A percentile compares a stretch with the other conserved stretches of the same genome.
phyloP scores from a whole-genome alignment of 805 yeast species.

The Metschnikowia lunata region DNA sequence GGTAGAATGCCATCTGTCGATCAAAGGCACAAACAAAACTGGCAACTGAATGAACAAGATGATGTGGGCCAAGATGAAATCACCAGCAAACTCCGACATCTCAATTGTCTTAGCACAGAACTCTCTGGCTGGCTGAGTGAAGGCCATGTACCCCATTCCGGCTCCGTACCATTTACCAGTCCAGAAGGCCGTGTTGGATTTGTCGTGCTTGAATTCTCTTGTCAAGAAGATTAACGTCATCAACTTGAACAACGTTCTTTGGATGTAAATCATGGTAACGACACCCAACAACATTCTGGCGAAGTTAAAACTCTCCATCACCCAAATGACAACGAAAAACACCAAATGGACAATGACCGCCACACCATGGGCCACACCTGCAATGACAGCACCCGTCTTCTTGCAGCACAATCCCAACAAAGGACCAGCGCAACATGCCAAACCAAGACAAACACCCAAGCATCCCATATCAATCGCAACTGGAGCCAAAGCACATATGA shows the following conservation, averaged over 20 bases:
- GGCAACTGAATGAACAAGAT: constrained; percentile 88
- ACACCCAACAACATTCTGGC: constrained; percentile 84
- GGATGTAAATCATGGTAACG: constrained; percentile 76
- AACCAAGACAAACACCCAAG: constrained; percentile 65
- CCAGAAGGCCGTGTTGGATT: constrained; percentile 98
- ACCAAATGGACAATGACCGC: constrained; percentile 84
- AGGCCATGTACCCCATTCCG: constrained; percentile 89
- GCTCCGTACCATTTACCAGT: constrained; percentile 98
- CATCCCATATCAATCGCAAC: constrained; percentile 87
- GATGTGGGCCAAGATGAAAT: constrained; percentile 88
- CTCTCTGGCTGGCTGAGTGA: constrained; percentile 95
- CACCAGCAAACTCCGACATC: constrained; percentile 94
- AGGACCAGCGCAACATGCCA: constrained; percentile 98
- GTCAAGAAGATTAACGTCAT: constrained; percentile 76
- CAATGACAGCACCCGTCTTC: constrained; percentile 92
- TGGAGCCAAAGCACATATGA: constrained; percentile 85
- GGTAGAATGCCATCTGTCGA: constrained; percentile 97
- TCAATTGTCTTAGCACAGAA: constrained; percentile 91
- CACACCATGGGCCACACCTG: constrained; percentile 93
- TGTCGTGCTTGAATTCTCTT: constrained; percentile 94
- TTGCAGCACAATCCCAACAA: constrained; percentile 90
- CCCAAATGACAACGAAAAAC: constrained; percentile 96
- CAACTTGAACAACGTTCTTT: constrained; percentile 81
- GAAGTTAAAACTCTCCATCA: constrained; percentile 87
- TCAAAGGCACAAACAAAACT: constrained; percentile 71